These are phyloP conservation scores for Sugiyamaella japonica DNA, from an alignment of 1,139 yeast species.

Conservation along the genomic window DNA sequence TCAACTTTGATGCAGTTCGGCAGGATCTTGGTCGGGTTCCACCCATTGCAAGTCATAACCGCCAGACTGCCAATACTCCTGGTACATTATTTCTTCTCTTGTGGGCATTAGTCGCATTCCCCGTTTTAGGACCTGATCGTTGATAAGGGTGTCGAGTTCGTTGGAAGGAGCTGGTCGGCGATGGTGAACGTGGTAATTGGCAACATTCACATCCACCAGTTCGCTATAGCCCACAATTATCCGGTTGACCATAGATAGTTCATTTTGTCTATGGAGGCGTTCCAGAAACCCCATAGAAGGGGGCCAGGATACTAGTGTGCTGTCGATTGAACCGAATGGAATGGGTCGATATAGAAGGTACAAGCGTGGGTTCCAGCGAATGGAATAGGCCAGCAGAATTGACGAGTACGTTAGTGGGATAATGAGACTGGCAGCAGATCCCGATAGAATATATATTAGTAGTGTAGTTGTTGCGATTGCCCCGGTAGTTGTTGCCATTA, in stretches of 20 bases:
- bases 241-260: constrained; percentile 25
- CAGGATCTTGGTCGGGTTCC: constrained; percentile 76
- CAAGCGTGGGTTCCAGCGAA: constrained; percentile 9
- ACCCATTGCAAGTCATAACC: constrained; percentile 80
- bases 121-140: constrained; percentile 18
- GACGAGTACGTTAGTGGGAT: constrained; percentile 12
- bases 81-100: constrained; percentile 62
- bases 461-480: background rate
- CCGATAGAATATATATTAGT: background rate
- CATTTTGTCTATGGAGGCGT: constrained; percentile 17
- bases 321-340: constrained; percentile 8
- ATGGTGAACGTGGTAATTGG: constrained; percentile 26
- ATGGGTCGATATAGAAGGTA: constrained; percentile 1
- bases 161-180: constrained; percentile 1
- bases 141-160: constrained; percentile 11
- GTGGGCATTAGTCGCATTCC: constrained; percentile 54
- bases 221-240: constrained; percentile 28
- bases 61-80: constrained; percentile 76
- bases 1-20: background rate
- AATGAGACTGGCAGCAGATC: background rate
- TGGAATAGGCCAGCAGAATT: background rate
- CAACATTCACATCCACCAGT: constrained; percentile 23
- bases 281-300: constrained; percentile 14
- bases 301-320: constrained; percentile 19
- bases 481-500: background rate